Conservation (phyloP, 2,329 filamentous ascomycete species). For the Nemania sp. region DNA sequence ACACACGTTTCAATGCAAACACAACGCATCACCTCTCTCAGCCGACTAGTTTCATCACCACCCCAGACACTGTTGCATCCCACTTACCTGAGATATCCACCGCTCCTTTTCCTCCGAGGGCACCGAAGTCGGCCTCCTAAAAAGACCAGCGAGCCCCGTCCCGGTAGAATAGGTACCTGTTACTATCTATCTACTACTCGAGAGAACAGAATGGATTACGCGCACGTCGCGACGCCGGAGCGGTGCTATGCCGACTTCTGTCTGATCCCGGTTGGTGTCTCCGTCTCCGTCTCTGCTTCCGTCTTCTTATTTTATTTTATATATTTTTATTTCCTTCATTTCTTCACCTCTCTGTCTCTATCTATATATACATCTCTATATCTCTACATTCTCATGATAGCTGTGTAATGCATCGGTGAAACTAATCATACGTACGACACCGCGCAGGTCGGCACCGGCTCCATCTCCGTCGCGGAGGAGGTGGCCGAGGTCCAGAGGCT, state of each 20-base stretch:
- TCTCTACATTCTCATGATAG: no score
- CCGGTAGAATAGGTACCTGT: no score
- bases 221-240: slow-evolving; percentile 65
- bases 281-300: not conserved
- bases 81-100: not conserved
- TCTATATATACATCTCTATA: no score
- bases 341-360: no score
- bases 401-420: no score
- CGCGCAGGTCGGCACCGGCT: slow-evolving; percentile 77
- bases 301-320: not conserved
- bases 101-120: no score
- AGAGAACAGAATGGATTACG: slow-evolving; percentile 48
- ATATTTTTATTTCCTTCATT: no score
- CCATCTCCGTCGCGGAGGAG: slow-evolving; percentile 76
- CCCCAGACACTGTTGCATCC: not conserved
- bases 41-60: not conserved
- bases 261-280: slow-evolving; percentile 71
- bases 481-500: slow-evolving; percentile 88
- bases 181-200: no score
- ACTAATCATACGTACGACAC: no score
- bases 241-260: slow-evolving; percentile 90
- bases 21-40: not conserved
- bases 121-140: no score
- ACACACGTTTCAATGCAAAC: not conserved
- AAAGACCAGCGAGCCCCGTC: no score